Conservation (phyloP, 768 basidiomycete genomes). For the Boletus tylopilopsis region DNA sequence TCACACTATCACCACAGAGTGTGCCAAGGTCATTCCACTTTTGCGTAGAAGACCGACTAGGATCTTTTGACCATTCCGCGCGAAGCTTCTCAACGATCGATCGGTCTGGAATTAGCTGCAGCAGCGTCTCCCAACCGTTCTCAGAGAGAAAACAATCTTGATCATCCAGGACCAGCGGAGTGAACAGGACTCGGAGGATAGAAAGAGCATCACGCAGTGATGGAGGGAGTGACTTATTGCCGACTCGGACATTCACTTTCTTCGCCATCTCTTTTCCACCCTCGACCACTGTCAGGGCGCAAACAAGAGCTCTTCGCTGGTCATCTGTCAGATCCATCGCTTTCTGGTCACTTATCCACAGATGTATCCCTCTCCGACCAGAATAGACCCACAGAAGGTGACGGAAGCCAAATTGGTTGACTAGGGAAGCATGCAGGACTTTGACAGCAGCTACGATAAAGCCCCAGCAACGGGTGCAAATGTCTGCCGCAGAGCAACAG, state of each 20-base stretch:
- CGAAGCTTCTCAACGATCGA: conserved; percentile 46
- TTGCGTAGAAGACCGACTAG: conserved; percentile 51
- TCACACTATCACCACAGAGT: conserved; percentile 28
- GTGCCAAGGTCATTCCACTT: conserved; percentile 72
- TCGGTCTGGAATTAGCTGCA: conserved; percentile 70
- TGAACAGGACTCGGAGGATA: conserved; percentile 54
- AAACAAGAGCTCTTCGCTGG: conserved; percentile 82
- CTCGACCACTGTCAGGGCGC: conserved; percentile 79
- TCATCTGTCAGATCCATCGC: conserved; percentile 92
- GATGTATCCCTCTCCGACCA: conserved; percentile 95
- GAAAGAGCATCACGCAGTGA: conserved; percentile 56
- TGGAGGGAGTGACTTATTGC: conserved; percentile 58
- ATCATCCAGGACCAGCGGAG: conserved; percentile 66
- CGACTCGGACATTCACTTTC: conserved; percentile 68
- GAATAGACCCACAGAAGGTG: conserved; percentile 98
- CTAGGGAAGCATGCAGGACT: conserved; percentile 73
- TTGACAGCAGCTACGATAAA: conserved; percentile 92
- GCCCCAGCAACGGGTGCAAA: conserved; percentile 91
- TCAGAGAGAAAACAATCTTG: conserved; percentile 78
- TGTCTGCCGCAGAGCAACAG: conserved; percentile 87
- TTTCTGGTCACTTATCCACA: conserved; percentile 90
- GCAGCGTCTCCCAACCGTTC: conserved; percentile 69
- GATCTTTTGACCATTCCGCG: conserved; percentile 54
- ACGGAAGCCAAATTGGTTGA: conserved; percentile 87
- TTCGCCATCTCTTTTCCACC: conserved; percentile 79